Percentiles rank a stretch among this genome's conserved stretches.
Conservation (phyloP, 1,284 basidiomycete genomes). For the Sanguinoderma infundibulare region DNA sequence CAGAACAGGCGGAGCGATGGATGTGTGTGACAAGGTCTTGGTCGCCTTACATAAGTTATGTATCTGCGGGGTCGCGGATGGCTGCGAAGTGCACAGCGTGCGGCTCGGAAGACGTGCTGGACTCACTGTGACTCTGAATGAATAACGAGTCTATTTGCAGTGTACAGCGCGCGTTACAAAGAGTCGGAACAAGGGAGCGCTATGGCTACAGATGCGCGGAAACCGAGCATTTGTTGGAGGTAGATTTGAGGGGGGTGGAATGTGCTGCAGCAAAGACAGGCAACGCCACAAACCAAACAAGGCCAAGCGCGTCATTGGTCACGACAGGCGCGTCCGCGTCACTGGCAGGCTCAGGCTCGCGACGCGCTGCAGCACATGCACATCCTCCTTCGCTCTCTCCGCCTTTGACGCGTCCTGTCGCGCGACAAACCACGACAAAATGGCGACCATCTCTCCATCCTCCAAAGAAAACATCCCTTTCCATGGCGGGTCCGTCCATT, state of each 20-base stretch:
- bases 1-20: neutral
- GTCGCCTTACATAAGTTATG: neutral
- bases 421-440: neutral
- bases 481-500: conserved; percentile 26
- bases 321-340: conserved; percentile 22
- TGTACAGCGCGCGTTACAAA: neutral
- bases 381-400: neutral
- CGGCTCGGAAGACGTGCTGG: conserved; percentile 6
- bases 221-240: too few relatives aligned
- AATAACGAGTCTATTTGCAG: neutral
- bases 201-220: neutral
- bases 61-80: conserved; percentile 8
- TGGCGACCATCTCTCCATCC: conserved; percentile 25
- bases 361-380: conserved; percentile 13
- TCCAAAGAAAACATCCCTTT: conserved; percentile 37
- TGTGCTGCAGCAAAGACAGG: neutral
- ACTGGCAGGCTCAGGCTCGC: conserved; percentile 1
- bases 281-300: conserved; percentile 30
- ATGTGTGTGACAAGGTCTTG: neutral
- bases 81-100: conserved; percentile 13
- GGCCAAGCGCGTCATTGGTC: conserved; percentile 32
- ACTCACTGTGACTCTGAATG: conserved; percentile 17
- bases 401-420: neutral
- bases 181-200: neutral
- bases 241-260: neutral